Percentiles rank a stretch among this genome's conserved stretches.
These are phyloP conservation scores for Rutstroemia sp. DNA, from an alignment of 2,329 filamentous ascomycete genomes.

Conservation along the genomic window DNA sequence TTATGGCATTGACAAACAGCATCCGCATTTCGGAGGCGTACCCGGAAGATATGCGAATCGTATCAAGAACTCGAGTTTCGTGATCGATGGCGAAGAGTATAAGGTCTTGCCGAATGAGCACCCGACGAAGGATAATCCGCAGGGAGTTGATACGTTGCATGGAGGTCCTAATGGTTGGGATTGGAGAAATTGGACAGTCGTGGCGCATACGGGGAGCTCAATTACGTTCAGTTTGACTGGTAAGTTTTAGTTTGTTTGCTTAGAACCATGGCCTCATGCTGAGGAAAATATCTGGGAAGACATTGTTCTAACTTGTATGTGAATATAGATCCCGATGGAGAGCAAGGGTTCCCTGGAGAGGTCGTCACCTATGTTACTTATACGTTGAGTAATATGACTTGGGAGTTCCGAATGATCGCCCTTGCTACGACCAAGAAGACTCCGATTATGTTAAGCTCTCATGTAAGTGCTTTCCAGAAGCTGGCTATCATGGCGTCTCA, in stretches of 20 bases:
- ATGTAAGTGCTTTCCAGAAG: conserved; percentile 30
- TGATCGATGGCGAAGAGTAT: conserved; percentile 55
- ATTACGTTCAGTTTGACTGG: conserved; percentile 69
- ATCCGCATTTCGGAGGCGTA: conserved; percentile 66
- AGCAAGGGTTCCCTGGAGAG: conserved; percentile 72
- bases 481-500: neutral
- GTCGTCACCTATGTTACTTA: conserved; percentile 71
- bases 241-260: neutral
- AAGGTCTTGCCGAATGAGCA: conserved; percentile 58
- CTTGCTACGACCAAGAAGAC: conserved; percentile 66
- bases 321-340: conserved; percentile 50
- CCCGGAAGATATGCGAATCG: conserved; percentile 75
- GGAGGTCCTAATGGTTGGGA: conserved; percentile 69
- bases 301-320: neutral
- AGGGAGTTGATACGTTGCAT: conserved; percentile 58
- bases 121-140: conserved; percentile 40
- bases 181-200: conserved; percentile 60
- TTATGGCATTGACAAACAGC: conserved; percentile 56
- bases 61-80: conserved; percentile 69
- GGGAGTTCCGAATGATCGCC: conserved; percentile 68
- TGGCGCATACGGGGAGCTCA: conserved; percentile 54
- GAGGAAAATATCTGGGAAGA: neutral
- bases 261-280: neutral
- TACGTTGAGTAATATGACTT: conserved; percentile 56
- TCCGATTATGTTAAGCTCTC: conserved; percentile 71